phyloP scores from a whole-genome alignment of 441 rosid genomes.

The Bocquillonia castaneifolia region DNA sequence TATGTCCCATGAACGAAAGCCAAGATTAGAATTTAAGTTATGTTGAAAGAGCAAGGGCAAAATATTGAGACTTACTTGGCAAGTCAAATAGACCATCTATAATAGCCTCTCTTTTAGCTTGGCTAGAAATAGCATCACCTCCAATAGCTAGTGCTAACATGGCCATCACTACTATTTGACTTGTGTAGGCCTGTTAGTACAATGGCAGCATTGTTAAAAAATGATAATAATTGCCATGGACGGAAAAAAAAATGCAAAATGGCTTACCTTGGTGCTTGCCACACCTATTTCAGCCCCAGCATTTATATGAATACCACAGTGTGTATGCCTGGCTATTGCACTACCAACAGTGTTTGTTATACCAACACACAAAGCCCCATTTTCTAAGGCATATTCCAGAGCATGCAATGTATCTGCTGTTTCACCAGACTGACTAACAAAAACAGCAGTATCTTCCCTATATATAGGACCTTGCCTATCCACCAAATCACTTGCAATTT shows the following conservation, averaged over 20 bases:
- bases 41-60: background rate
- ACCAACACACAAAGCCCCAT: constrained; percentile 95
- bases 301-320: constrained; percentile 89
- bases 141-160: constrained; percentile 94
- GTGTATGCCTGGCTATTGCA: constrained; percentile 86
- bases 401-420: constrained; percentile 91
- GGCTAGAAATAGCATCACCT: constrained; percentile 67
- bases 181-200: constrained; percentile 72
- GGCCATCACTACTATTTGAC: constrained; percentile 95
- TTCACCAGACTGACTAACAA: constrained; percentile 99
- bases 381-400: constrained; percentile 76
- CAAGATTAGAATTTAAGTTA: background rate
- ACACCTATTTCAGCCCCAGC: constrained; percentile 97
- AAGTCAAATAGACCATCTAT: constrained; percentile 75
- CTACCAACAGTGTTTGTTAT: constrained; percentile 95
- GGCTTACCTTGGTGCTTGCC: constrained; percentile 81
- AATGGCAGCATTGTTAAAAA: constrained; percentile 12
- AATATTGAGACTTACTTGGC: constrained; percentile 44
- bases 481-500: constrained; percentile 94
- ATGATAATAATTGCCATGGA: background rate
- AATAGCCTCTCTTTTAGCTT: constrained; percentile 67
- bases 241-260: background rate
- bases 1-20: background rate
- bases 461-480: constrained; percentile 93
- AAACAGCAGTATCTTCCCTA: constrained; percentile 94